These are phyloP conservation scores for Vickermania spadyakhi DNA, from an alignment of 208 protist species.

Conservation along the genomic window DNA sequence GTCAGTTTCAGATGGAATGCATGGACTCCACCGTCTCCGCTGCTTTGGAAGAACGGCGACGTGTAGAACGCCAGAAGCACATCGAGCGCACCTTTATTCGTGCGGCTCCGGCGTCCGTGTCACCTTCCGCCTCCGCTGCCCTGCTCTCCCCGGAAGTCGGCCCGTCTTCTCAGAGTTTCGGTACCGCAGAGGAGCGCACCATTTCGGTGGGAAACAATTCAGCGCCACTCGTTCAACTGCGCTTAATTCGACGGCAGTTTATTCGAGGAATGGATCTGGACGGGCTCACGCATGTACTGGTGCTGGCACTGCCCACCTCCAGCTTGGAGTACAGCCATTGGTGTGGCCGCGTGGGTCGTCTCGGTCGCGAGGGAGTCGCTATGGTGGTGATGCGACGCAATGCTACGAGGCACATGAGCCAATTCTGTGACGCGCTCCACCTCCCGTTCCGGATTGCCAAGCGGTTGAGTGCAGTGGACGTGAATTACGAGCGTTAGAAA, in stretches of 20 bases:
- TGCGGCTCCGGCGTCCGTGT: not conserved
- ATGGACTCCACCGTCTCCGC: not conserved
- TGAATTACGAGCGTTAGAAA: slow-evolving; percentile 35
- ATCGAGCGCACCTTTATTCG: not conserved
- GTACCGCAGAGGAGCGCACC: not conserved
- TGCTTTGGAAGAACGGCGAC: not conserved
- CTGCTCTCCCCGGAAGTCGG: not conserved
- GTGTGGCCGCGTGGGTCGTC: slow-evolving; percentile 77
- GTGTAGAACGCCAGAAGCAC: not conserved
- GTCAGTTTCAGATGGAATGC: not conserved
- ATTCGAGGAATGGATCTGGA: slow-evolving; percentile 71
- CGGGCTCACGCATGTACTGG: slow-evolving; percentile 65
- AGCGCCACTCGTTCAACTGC: slow-evolving; percentile 27
- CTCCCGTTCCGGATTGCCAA: slow-evolving; percentile 43
- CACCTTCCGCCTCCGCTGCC: not conserved
- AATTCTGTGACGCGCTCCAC: slow-evolving; percentile 53
- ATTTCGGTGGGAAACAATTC: not conserved
- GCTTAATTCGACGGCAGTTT: slow-evolving; percentile 25
- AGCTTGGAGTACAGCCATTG: slow-evolving; percentile 78
- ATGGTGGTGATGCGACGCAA: slow-evolving; percentile 48
- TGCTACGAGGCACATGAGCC: slow-evolving; percentile 36
- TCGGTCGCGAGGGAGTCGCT: slow-evolving; percentile 45
- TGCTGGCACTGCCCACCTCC: slow-evolving; percentile 41
- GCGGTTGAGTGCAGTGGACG: slow-evolving; percentile 40
- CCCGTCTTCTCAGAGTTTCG: not conserved